Conservation (phyloP, 148 eudicot species). For the Fagopyrum homotropicum region DNA sequence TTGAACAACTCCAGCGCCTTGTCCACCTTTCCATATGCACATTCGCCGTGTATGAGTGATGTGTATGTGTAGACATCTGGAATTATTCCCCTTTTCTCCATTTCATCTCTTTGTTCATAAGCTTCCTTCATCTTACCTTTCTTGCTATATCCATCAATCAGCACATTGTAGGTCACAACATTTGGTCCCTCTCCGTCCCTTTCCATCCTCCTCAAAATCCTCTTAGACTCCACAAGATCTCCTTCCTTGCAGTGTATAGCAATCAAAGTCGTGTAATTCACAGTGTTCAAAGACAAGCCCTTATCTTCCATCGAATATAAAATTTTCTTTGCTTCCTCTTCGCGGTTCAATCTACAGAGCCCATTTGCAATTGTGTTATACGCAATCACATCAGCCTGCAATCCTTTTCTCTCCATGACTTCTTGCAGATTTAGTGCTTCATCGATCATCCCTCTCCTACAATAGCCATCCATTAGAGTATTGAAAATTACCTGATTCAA, state of each 20-base stretch:
- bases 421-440: conserved; percentile 45
- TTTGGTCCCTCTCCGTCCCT: conserved; percentile 44
- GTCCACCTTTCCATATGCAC: conserved; percentile 55
- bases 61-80: conserved; percentile 71
- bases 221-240: conserved; percentile 58
- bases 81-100: conserved; percentile 47
- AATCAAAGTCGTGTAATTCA: conserved; percentile 57
- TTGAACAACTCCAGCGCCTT: conserved; percentile 50
- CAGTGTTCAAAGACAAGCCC: conserved; percentile 47
- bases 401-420: conserved; percentile 67
- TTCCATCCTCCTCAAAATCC: conserved; percentile 57
- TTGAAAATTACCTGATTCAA: conserved; percentile 55
- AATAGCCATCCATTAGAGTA: conserved; percentile 68
- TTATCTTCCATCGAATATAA: conserved; percentile 57
- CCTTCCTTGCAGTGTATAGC: conserved; percentile 73
- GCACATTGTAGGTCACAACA: conserved; percentile 59
- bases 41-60: conserved; percentile 65
- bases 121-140: conserved; percentile 65
- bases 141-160: conserved; percentile 70
- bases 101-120: conserved; percentile 36
- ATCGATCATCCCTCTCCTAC: conserved; percentile 59
- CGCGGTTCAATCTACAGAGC: conserved; percentile 42
- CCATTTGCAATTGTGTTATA: conserved; percentile 71
- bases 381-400: conserved; percentile 42
- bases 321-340: conserved; percentile 63